Base-by-base conservation (phyloP, 1,139 yeast genomes). In the Casaregolazyma suthepensis region DNA sequence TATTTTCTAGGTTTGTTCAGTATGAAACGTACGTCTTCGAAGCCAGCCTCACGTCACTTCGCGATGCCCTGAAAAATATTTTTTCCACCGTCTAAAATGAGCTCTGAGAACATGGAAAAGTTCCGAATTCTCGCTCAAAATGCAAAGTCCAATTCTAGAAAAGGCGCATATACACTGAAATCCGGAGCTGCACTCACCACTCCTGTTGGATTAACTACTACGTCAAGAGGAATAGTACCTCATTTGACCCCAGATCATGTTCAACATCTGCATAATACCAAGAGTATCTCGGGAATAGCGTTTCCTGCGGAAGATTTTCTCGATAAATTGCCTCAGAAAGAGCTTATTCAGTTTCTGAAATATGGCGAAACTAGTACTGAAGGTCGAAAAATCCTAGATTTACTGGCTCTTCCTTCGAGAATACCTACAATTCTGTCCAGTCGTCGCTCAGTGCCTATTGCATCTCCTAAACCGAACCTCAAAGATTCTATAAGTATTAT, bases 191-290 rank as follows among this genome's bases (percentile, higher is more conserved):
- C 19, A 15, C 18, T 65, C 20, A 47, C 44, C 15, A 71, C 74
- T 0, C 75, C 75, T 0, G 60, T 60, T 5, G 63, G 65, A 45
- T 19, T 73, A 19, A 59, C 64, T n/a, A 64, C 72, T 2, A 69
- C 76, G 1, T 61, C 67, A 3, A 63, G 77, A 43, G 77, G 76
- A 1, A 70, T 68, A 1, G 61, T 74, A 19, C 72, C 75, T 3
- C 77, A 73, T 54, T 50, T 73, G 52, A 71, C 76, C 15, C 77
- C 76, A 4, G 77, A 73, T 56, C 66, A 67, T 53, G 63, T 66
- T 19, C 52, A 50, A 19, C 51, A 55, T 37, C 55, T 59, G 10
- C 57, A 61, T 17, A 50, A 47, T 13, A 51, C 45, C 18, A 29
- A 52, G 5, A 53, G 56, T 10, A 53, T 61, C 5, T 54, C 62